phyloP scores from a whole-genome alignment of 164 flowering plant species.

The Vitis amurensis region DNA sequence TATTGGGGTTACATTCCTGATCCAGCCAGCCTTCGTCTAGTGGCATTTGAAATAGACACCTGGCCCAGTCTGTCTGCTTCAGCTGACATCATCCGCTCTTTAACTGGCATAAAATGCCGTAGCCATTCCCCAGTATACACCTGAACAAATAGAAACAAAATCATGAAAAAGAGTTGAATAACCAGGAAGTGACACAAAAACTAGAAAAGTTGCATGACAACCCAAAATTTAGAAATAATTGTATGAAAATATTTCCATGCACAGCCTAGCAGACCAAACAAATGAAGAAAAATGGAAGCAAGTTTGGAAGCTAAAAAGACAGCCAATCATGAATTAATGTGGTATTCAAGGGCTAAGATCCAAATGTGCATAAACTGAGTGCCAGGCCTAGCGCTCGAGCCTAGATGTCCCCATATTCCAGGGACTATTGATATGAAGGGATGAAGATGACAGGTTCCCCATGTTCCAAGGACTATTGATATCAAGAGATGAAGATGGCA shows the following conservation, averaged over 20 bases:
- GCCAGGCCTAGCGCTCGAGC: too few species aligned
- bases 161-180: background rate
- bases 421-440: too few species aligned
- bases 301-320: background rate
- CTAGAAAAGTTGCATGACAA: background rate
- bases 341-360: too few species aligned
- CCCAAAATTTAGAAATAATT: background rate
- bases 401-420: too few species aligned
- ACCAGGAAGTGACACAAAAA: background rate
- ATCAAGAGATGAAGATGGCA: too few species aligned
- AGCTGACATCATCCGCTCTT: constrained; percentile 34
- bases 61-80: constrained; percentile 52
- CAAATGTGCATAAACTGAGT: too few species aligned
- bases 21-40: constrained; percentile 68
- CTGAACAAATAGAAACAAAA: constrained; percentile 25
- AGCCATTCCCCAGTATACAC: constrained; percentile 73
- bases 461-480: too few species aligned
- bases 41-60: constrained; percentile 72
- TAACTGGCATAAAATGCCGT: constrained; percentile 50
- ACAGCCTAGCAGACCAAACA: background rate
- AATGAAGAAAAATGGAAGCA: background rate
- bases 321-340: too few species aligned
- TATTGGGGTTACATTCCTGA: constrained; percentile 27
- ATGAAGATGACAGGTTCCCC: too few species aligned
- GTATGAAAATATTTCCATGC: background rate